Percentiles rank a stretch among this genome's conserved stretches.
Evolutionary conservation across 2,329 filamentous ascomycete species (phyloP).

Genomic region (Dryadomyces sulphureus): DNA sequence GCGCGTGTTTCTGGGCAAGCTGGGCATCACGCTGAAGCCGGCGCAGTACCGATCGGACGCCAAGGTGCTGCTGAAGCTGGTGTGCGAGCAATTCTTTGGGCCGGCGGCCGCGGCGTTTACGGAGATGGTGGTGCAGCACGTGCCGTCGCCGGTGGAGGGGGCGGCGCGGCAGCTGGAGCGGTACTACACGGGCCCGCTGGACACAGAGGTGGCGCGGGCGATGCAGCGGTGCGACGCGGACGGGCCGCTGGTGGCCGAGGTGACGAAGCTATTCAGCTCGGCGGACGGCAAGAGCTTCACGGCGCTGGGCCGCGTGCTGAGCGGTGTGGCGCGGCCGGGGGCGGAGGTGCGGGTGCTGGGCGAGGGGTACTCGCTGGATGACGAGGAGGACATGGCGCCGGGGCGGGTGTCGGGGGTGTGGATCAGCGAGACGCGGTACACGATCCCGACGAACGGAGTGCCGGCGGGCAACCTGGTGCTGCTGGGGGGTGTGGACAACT

Average conservation of each 20-base stretch:
- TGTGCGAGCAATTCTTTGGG: constrained; percentile 93
- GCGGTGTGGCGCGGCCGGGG: constrained; percentile 72
- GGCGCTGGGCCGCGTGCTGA: constrained; percentile 82
- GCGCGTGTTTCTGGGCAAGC: constrained; percentile 57
- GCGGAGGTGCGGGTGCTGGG: constrained; percentile 81
- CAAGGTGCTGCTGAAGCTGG: constrained; percentile 71
- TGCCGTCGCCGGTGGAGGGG: constrained; percentile 74
- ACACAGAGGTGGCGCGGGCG: constrained; percentile 63
- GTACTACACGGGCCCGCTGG: constrained; percentile 83
- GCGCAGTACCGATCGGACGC: constrained; percentile 86
- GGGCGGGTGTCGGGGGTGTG: constrained; percentile 76
- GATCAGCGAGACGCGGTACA: constrained; percentile 87
- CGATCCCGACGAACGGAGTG: constrained; percentile 78
- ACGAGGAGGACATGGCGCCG: constrained; percentile 91
- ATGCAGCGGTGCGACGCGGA: constrained; percentile 79
- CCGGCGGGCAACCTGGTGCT: constrained; percentile 89
- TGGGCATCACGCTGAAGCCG: constrained; percentile 81
- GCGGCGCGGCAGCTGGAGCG: constrained; percentile 63
- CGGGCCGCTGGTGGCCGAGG: constrained; percentile 77
- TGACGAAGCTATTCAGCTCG: constrained; percentile 88
- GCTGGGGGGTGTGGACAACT: constrained; percentile 89
- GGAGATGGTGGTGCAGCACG: constrained; percentile 83
- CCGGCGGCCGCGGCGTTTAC: constrained; percentile 79
- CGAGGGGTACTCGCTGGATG: constrained; percentile 89
- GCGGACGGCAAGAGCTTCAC: constrained; percentile 83